Conservation (phyloP, 495 filamentous ascomycete genomes). For the Acidiella bohemica region DNA sequence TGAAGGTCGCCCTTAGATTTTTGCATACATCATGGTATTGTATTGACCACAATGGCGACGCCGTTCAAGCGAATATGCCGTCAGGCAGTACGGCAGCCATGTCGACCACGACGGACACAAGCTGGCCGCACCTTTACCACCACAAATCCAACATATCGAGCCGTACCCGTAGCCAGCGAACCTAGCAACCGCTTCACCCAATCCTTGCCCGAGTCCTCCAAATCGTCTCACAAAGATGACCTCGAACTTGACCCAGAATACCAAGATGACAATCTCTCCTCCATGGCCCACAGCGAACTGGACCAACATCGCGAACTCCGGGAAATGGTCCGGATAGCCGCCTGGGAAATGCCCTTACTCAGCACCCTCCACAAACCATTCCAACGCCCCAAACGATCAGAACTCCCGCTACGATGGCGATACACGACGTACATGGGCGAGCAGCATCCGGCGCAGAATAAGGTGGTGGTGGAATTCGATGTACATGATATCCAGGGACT, state of each 20-base stretch:
- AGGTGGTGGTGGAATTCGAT: conserved; percentile 84
- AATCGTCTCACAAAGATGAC: not conserved
- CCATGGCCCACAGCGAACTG: conserved; percentile 68
- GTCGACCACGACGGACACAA: conserved; percentile 12
- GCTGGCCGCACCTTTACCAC: conserved; percentile 14
- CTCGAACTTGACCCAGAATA: conserved; percentile 6
- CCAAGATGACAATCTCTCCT: conserved; percentile 65
- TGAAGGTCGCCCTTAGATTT: too few relatives aligned
- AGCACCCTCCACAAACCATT: conserved; percentile 72
- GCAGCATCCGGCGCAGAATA: conserved; percentile 74
- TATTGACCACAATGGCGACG: conserved; percentile 33
- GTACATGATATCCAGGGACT: conserved; percentile 55
- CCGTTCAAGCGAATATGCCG: conserved; percentile 25
- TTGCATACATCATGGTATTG: too few relatives aligned
- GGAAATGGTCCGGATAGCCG: conserved; percentile 72
- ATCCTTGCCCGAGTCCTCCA: conserved; percentile 20
- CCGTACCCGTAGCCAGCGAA: conserved; percentile 1
- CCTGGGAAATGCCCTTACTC: conserved; percentile 93
- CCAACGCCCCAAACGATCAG: conserved; percentile 45
- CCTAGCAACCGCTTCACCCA: not conserved
- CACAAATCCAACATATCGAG: conserved; percentile 9
- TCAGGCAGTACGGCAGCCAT: conserved; percentile 9
- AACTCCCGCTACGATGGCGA: conserved; percentile 63
- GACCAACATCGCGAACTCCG: conserved; percentile 80
- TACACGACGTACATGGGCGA: conserved; percentile 98